Conservation (phyloP, 768 basidiomycete genomes). For the Lanmaoa pseudosensibilis region DNA sequence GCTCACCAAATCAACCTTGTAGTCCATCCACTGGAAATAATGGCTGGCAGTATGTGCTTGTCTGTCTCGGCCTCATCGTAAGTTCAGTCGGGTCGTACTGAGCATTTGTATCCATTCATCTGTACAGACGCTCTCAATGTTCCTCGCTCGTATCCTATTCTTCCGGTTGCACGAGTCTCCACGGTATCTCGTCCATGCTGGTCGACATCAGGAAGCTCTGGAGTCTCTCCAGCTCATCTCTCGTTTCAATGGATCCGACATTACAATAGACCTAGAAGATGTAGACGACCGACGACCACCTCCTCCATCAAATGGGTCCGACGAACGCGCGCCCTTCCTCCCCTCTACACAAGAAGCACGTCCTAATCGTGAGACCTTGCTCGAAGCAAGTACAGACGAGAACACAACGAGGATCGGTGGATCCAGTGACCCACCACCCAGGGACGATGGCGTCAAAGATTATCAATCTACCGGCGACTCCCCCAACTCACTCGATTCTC, state of each 20-base stretch:
- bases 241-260: conserved; percentile 75
- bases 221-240: conserved; percentile 83
- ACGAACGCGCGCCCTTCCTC: conserved; percentile 33
- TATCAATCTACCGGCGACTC: conserved; percentile 33
- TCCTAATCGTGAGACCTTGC: background rate
- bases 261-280: conserved; percentile 68
- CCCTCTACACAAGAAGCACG: conserved; percentile 15
- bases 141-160: conserved; percentile 80
- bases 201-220: conserved; percentile 80
- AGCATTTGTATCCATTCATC: conserved; percentile 5
- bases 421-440: conserved; percentile 6
- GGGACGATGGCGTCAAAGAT: conserved; percentile 24
- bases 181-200: conserved; percentile 87
- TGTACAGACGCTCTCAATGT: conserved; percentile 81
- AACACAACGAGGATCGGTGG: background rate
- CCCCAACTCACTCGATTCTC: conserved; percentile 30
- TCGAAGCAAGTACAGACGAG: conserved; percentile 14
- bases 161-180: conserved; percentile 95
- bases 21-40: conserved; percentile 67
- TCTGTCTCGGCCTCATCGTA: conserved; percentile 78
- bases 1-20: conserved; percentile 54
- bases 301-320: conserved; percentile 17
- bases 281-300: conserved; percentile 49
- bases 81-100: conserved; percentile 37
- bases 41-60: conserved; percentile 89